phyloP scores from a whole-genome alignment of 2,329 filamentous ascomycete genomes.

The Aspergillus nomiae region DNA sequence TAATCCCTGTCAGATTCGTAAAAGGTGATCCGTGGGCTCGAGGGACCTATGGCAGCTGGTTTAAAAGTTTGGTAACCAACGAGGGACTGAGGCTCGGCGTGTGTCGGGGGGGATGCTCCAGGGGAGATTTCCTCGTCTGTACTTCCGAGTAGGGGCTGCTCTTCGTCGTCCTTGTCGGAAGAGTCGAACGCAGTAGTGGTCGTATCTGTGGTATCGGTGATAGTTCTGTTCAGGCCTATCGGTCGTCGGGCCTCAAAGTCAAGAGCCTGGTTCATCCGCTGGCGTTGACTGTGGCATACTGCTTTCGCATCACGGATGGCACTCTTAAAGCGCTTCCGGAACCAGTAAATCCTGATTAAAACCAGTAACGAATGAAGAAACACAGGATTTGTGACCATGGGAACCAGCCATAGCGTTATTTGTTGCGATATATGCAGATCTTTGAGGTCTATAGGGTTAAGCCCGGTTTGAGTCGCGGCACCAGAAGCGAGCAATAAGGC shows the following conservation, averaged over 20 bases:
- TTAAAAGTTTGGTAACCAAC: slow-evolving; percentile 10
- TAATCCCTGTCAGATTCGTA: slow-evolving; percentile 15
- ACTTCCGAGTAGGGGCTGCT: slow-evolving; percentile 6
- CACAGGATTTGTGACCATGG: slow-evolving; percentile 78
- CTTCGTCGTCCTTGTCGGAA: slow-evolving; percentile 6
- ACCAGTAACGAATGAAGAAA: slow-evolving; percentile 81
- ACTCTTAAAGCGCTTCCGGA: slow-evolving; percentile 87
- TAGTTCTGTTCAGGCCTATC: slow-evolving; percentile 1
- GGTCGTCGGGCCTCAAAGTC: slow-evolving; percentile 3
- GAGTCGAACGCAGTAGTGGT: slow-evolving; percentile 29
- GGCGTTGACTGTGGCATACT: slow-evolving; percentile 58
- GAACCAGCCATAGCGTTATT: slow-evolving; percentile 67
- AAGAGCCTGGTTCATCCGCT: slow-evolving; percentile 26
- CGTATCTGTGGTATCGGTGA: slow-evolving; percentile 6
- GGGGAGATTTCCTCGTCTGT: background rate
- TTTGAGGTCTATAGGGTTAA: slow-evolving; percentile 74
- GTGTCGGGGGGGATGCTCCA: background rate
- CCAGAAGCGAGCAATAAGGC: slow-evolving; percentile 82
- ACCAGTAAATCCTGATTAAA: slow-evolving; percentile 90
- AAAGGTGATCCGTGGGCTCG: slow-evolving; percentile 35
- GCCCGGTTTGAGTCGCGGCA: slow-evolving; percentile 81
- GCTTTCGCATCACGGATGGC: slow-evolving; percentile 70
- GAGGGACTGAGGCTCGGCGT: background rate
- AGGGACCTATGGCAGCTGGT: slow-evolving; percentile 12
- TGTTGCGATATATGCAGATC: slow-evolving; percentile 69